These are phyloP conservation scores for Ogataea nitratoaversa DNA, from an alignment of 805 yeast species.

Conservation along the genomic window DNA sequence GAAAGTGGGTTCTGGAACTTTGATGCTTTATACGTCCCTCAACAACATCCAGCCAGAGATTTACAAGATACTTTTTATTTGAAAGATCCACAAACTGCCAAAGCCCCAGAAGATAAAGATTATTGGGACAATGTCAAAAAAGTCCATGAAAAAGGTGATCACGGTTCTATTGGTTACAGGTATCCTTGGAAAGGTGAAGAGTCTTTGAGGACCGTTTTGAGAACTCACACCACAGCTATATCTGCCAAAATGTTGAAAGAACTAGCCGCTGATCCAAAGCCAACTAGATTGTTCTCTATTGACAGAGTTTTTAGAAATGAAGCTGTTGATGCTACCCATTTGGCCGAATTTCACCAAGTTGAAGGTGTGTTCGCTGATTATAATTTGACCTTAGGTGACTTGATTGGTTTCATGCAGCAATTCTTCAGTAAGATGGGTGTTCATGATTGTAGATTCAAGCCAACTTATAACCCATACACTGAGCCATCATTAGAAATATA, in stretches of 20 bases:
- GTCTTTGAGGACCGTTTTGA: slow-evolving; percentile 83
- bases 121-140: slow-evolving; percentile 75
- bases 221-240: slow-evolving; percentile 97
- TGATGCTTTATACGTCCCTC: slow-evolving; percentile 94
- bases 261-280: slow-evolving; percentile 83
- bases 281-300: slow-evolving; percentile 88
- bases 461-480: slow-evolving; percentile 98
- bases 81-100: slow-evolving; percentile 84
- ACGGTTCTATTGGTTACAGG: slow-evolving; percentile 95
- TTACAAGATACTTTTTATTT: slow-evolving; percentile 97
- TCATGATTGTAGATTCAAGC: slow-evolving; percentile 89
- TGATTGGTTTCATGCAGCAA: slow-evolving; percentile 97
- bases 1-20: slow-evolving; percentile 99
- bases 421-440: slow-evolving; percentile 98
- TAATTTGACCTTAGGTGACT: slow-evolving; percentile 88
- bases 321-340: slow-evolving; percentile 98
- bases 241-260: slow-evolving; percentile 84
- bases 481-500: slow-evolving; percentile 98
- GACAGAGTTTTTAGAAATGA: slow-evolving; percentile 99
- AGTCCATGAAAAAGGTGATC: slow-evolving; percentile 87
- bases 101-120: slow-evolving; percentile 73
- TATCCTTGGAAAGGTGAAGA: slow-evolving; percentile 96
- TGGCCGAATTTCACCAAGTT: slow-evolving; percentile 98
- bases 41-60: slow-evolving; percentile 99
- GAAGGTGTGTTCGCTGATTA: slow-evolving; percentile 99